Evolutionary conservation across 345 rosid species (phyloP), one percentile per base, ranked within the genome.

Genomic region (Moringa oleifera): DNA sequence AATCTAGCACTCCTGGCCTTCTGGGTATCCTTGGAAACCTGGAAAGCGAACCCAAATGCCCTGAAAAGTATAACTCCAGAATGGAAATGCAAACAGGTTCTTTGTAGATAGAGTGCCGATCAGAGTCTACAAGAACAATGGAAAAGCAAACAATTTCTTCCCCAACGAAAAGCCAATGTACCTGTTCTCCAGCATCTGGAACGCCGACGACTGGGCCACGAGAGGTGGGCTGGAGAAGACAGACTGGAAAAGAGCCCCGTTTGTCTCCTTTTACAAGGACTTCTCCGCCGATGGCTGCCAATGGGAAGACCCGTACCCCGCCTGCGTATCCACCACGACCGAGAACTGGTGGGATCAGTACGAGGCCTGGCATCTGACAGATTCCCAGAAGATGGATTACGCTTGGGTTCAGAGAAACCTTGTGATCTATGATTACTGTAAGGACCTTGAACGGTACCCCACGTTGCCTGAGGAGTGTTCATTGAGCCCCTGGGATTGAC

Each of bases 151-250:
- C 71, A 70, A 82, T 53, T 94, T 90, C 83, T 94, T 90, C 75
- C 99, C 99, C 2, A 77, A 88, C 57, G 91, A 85, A 78, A 94
- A 88, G 86, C 99, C 97, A 0, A 88, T 94, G 99, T 88, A 82
- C 82, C 75, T 94, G 33, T 94, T 90, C 77, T 94, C 99, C 9
- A 90, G 96, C 76, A 86, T 94, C 11, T 94, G 99, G 97, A 90
- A 90, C 69, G 99, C 97, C 0, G 99, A 94, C 28, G 97, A 94
- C 0, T 94, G 97, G 99, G 99, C 97, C 12, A 94, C 99, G 2
- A 74, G 96, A 53, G 97, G 99, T 0, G 99, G 99, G 17, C 76
- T 88, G 0, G 99, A 90, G 88, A 90, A 94, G 71, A 94, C 99
- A 0, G 79, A 94, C 68, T 88, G 99, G 99, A 81, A 81, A 54